Conservation (phyloP, 805 yeast species). For the Cyberlindnera petersonii region DNA sequence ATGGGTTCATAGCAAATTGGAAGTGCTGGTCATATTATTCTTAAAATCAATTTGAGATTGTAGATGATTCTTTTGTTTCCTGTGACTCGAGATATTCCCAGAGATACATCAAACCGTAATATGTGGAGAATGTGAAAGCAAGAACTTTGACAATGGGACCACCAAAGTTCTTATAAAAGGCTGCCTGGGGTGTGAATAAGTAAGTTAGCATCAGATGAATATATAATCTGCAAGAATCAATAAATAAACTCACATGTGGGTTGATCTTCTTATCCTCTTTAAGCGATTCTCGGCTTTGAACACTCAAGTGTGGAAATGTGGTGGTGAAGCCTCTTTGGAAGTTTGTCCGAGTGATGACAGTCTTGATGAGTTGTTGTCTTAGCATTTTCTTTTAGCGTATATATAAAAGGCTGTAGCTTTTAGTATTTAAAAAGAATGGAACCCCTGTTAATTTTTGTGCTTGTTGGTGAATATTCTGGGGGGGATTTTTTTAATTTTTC, state of each 20-base stretch:
- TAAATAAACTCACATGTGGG: conserved; percentile 26
- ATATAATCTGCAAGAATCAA: not conserved
- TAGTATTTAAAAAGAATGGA: no score
- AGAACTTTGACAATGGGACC: conserved; percentile 44
- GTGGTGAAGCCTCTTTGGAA: no score
- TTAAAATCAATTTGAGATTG: not conserved
- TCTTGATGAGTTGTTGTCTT: no score
- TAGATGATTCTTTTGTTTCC: conserved; percentile 8
- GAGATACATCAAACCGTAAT: conserved; percentile 40
- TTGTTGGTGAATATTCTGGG: no score
- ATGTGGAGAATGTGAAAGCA: conserved; percentile 41
- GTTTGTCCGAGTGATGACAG: no score
- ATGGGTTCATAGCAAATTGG: conserved; percentile 22
- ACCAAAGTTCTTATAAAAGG: conserved; percentile 45
- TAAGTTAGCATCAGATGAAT: not conserved
- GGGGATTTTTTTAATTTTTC: no score
- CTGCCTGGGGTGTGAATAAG: conserved; percentile 23
- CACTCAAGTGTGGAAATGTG: no score
- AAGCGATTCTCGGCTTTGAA: no score
- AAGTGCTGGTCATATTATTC: conserved; percentile 26
- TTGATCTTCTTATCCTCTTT: conserved; percentile 5
- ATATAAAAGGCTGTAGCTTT: no score
- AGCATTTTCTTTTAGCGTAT: no score
- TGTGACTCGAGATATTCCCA: conserved; percentile 41
- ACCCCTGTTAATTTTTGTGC: no score